Conservation (phyloP, 768 basidiomycete genomes). For the Mycena olivaceomarginata region DNA sequence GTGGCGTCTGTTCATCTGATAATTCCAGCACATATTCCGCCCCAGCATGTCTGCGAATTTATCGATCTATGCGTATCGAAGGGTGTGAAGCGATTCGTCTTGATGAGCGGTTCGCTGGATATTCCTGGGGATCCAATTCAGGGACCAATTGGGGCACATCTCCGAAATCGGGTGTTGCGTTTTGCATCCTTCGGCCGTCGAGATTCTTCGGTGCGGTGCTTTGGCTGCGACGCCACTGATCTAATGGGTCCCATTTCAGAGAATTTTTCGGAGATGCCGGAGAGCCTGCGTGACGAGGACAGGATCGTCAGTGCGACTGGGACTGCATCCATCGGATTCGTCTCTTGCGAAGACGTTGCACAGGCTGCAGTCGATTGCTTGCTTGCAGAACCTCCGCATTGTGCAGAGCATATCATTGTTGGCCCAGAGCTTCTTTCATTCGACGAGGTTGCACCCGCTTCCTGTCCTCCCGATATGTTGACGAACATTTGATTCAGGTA, state of each 20-base stretch:
- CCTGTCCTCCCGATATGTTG: not conserved
- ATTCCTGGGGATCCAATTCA: conserved; percentile 31
- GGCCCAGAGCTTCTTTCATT: conserved; percentile 39
- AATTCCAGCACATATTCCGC: conserved; percentile 23
- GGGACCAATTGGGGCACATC: conserved; percentile 27
- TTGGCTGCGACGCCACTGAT: not conserved
- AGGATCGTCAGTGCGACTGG: conserved; percentile 28
- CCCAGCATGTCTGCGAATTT: conserved; percentile 12
- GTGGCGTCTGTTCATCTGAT: conserved; percentile 19
- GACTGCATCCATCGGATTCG: conserved; percentile 21
- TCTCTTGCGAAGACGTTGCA: conserved; percentile 36
- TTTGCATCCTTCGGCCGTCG: conserved; percentile 36
- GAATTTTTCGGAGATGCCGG: conserved; percentile 28
- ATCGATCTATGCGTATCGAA: conserved; percentile 33
- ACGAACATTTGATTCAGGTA: conserved; percentile 11
- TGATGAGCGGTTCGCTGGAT: conserved; percentile 34
- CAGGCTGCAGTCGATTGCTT: conserved; percentile 28
- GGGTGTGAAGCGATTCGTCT: conserved; percentile 35
- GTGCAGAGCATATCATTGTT: conserved; percentile 29
- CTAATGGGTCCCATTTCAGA: conserved; percentile 10
- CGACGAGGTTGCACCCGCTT: conserved; percentile 13
- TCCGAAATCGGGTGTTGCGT: conserved; percentile 19
- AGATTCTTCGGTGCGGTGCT: conserved; percentile 32
- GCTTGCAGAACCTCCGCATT: conserved; percentile 10
- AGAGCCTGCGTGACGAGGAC: conserved; percentile 33